Conservation (phyloP, 345 rosid genomes). For the Salix purpurea region DNA sequence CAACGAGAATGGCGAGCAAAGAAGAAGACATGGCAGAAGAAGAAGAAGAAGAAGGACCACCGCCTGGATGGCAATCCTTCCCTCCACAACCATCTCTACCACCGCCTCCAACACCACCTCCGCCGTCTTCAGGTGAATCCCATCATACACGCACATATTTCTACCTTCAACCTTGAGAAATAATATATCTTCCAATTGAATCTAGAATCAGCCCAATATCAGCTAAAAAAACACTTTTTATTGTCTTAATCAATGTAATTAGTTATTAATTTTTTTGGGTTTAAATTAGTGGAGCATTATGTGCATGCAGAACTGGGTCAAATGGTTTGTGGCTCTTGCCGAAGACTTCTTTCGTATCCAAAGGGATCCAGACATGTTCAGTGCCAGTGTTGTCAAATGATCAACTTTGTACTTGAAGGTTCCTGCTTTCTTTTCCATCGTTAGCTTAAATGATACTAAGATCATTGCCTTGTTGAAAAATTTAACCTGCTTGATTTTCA, state of each 20-base stretch:
- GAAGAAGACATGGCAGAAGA: conserved; percentile 11
- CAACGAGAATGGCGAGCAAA: conserved; percentile 8
- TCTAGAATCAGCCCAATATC: not conserved
- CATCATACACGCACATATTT: not conserved
- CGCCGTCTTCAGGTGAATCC: conserved; percentile 10
- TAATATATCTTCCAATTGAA: not conserved
- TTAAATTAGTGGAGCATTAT: not conserved
- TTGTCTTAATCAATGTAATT: no score
- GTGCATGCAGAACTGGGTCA: conserved; percentile 52
- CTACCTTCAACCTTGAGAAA: not conserved
- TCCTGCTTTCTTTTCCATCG: conserved; percentile 13
- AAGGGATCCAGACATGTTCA: conserved; percentile 57
- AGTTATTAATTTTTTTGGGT: not conserved
- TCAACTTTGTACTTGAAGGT: conserved; percentile 88
- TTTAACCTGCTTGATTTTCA: conserved; percentile 26
- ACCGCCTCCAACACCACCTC: conserved; percentile 6
- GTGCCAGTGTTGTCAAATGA: conserved; percentile 63
- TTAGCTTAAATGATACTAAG: not conserved
- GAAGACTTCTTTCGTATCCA: conserved; percentile 64
- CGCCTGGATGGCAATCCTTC: conserved; percentile 31
- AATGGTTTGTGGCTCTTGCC: conserved; percentile 95
- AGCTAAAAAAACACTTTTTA: no score
- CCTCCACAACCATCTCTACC: conserved; percentile 1
- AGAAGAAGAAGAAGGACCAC: conserved; percentile 31
- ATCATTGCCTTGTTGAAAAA: not conserved